phyloP scores from a whole-genome alignment of 352 stramenopile genomes.

The Peronospora tabacina region DNA sequence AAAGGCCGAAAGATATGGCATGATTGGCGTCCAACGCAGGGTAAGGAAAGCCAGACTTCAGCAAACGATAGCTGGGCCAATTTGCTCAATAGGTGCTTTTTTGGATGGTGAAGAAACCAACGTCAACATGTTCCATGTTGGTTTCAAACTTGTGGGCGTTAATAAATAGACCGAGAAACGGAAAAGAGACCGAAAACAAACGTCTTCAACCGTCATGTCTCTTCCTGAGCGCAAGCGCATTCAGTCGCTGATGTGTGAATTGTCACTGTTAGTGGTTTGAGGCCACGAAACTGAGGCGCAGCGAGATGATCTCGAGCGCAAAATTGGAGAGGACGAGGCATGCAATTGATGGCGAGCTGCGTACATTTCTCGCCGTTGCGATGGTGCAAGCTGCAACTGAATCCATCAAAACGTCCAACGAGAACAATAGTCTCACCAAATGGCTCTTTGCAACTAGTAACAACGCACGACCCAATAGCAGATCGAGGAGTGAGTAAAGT shows the following conservation, averaged over 20 bases:
- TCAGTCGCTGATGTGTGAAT: conserved; percentile 9
- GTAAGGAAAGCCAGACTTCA: neutral
- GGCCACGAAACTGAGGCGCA: conserved; percentile 18
- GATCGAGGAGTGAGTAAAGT: conserved; percentile 28
- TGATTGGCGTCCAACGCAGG: neutral
- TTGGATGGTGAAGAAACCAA: neutral
- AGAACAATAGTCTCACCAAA: conserved; percentile 31
- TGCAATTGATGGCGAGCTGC: conserved; percentile 23
- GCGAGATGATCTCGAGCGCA: conserved; percentile 16
- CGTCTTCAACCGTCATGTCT: conserved; percentile 6
- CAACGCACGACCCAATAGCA: conserved; percentile 18
- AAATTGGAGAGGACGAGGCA: conserved; percentile 20
- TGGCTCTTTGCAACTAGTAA: conserved; percentile 12
- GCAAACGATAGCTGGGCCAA: neutral
- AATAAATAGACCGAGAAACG: neutral
- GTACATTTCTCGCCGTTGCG: conserved; percentile 38
- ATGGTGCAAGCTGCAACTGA: conserved; percentile 53
- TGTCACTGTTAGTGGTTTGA: conserved; percentile 13
- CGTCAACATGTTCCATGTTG: too few relatives aligned
- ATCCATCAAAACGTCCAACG: conserved; percentile 48
- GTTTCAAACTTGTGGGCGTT: too few relatives aligned
- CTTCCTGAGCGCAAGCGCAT: conserved; percentile 4
- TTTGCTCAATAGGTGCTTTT: neutral
- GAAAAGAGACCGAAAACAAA: conserved; percentile 2
- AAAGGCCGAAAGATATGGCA: neutral